Conservation (phyloP, 2,329 filamentous ascomycete genomes). For the Thielaviopsis populi region DNA sequence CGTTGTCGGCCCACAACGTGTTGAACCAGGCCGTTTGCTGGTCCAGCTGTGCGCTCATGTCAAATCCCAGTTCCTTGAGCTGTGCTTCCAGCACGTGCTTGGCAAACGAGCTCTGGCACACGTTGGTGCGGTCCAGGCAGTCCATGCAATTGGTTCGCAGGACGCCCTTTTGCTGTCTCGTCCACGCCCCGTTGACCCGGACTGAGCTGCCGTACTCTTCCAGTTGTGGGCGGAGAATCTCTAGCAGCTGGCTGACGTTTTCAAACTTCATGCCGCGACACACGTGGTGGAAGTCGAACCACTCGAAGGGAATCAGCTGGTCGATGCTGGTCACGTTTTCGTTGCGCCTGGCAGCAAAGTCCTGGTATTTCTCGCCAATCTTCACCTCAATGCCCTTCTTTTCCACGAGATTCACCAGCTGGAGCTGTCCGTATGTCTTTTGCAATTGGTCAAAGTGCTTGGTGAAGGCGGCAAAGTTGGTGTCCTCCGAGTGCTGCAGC, state of each 20-base stretch:
- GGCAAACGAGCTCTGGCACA: slow-evolving; percentile 83
- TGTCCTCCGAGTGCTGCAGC: slow-evolving; percentile 63
- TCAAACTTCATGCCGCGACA: slow-evolving; percentile 97
- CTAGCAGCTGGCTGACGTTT: slow-evolving; percentile 69
- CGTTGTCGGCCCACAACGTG: slow-evolving; percentile 91
- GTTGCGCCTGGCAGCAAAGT: slow-evolving; percentile 51
- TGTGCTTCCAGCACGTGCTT: slow-evolving; percentile 70
- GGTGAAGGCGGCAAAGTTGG: slow-evolving; percentile 64
- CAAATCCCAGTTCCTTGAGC: slow-evolving; percentile 58
- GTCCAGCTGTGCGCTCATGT: slow-evolving; percentile 59
- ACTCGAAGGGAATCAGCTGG: slow-evolving; percentile 49
- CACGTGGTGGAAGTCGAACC: slow-evolving; percentile 92
- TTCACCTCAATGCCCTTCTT: slow-evolving; percentile 69
- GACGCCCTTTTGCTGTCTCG: slow-evolving; percentile 49
- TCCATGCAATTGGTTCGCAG: slow-evolving; percentile 98
- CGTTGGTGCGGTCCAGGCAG: slow-evolving; percentile 88
- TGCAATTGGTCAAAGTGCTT: slow-evolving; percentile 61
- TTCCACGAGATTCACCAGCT: slow-evolving; percentile 74
- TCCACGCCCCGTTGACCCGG: slow-evolving; percentile 30
- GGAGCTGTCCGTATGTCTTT: slow-evolving; percentile 57
- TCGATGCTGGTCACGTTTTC: slow-evolving; percentile 24
- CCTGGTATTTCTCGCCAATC: slow-evolving; percentile 65
- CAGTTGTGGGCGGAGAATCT: slow-evolving; percentile 52
- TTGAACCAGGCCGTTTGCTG: slow-evolving; percentile 88
- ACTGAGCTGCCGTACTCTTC: slow-evolving; percentile 59